Conservation (phyloP, 257 asterid genomes). For the Przewalskia tangutica region DNA sequence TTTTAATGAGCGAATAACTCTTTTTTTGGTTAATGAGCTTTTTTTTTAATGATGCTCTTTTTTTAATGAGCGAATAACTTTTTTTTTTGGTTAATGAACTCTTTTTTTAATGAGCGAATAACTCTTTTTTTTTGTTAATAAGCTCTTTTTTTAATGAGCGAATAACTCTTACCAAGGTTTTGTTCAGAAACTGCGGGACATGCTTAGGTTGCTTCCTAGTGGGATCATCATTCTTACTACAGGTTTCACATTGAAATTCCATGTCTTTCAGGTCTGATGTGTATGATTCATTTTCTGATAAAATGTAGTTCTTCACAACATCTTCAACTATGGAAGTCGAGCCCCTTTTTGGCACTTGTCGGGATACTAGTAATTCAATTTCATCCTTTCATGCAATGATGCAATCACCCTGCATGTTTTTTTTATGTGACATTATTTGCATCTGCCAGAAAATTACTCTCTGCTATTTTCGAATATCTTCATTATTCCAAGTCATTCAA, state of each 20-base stretch:
- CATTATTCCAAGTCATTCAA: background rate
- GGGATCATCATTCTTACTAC: slow-evolving; percentile 61
- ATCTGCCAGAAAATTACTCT: no score
- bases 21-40: no score
- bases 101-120: no score
- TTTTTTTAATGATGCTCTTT: no score
- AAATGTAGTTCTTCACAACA: slow-evolving; percentile 30
- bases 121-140: no score
- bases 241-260: slow-evolving; percentile 30
- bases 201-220: slow-evolving; percentile 66
- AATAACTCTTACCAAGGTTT: background rate
- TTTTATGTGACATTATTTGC: background rate
- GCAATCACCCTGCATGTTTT: background rate
- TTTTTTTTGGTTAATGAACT: no score
- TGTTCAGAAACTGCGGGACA: slow-evolving; percentile 66
- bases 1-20: background rate
- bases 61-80: background rate
- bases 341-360: slow-evolving; percentile 56
- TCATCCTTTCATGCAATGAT: background rate
- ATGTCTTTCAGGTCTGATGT: background rate
- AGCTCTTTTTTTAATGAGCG: background rate
- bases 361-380: slow-evolving; percentile 63
- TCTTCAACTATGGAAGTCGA: slow-evolving; percentile 45
- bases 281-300: slow-evolving; percentile 1
- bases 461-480: background rate